Base-by-base conservation (phyloP, 441 rosid genomes). In the Erysimum cheiri region DNA sequence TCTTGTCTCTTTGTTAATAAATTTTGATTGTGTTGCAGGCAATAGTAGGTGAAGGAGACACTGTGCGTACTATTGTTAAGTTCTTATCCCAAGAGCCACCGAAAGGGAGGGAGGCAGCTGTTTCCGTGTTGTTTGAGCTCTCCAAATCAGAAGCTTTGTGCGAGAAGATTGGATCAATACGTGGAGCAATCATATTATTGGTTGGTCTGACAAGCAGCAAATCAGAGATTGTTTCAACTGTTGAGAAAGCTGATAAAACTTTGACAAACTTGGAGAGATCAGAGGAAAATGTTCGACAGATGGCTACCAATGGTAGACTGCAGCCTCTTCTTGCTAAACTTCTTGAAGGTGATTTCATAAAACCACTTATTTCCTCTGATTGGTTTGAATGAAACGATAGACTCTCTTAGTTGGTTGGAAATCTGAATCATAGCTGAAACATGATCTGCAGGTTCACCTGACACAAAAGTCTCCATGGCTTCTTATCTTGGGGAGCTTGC, bases 171-270 rank as follows among this genome's bases (percentile, higher is more conserved):
- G 99, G 99, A 69, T 88, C 93, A n/a, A 55, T 90, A 24, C 92
- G 79, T 78, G 99, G 99, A 70, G 97, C 95, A 4, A 90, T 95
- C 81, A 88, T 95, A 6, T 86, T 95, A 60, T 78, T 95, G 81
- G 97, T 90, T 77, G 97, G 98, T 80, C 81, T 95, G 83, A 76
- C 96, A 12, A 87, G 86, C 80, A 95, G 99, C 82, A 89, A 88
- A 54, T 92, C 99, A 2, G 98, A 90, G 80, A 81, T 81, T 78
- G 55, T 87, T 80, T 77, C 81, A 41, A 88, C 97, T 35, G 94
- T 94, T 81, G 98, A 92, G 79, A 90, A 77, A 75, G 97, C 98
- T 73, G 96, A 90, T 50, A 80, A 54, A 79, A 92, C 94, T 3
- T 85, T 95, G 72, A 86, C 75, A 67, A 94, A 92, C 71, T 83